Conservation (phyloP, 306 rosid species). For the Gastrolobium bilobum region DNA sequence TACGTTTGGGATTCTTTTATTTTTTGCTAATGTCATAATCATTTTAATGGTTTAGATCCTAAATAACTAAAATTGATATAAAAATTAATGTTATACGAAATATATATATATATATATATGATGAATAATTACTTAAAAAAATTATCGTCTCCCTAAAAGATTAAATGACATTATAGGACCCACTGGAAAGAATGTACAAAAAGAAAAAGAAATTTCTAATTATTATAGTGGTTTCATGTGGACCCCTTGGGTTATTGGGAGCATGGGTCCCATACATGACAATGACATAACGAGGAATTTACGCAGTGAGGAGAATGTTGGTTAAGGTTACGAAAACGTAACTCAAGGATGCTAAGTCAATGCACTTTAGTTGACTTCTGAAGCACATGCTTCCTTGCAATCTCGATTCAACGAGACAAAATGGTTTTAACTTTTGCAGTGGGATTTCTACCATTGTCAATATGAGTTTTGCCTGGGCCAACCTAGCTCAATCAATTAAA, state of each 20-base stretch:
- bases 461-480: not conserved
- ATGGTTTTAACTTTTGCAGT: not conserved
- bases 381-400: constrained; percentile 13
- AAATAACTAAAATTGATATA: too few species aligned
- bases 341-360: constrained; percentile 35
- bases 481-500: not conserved
- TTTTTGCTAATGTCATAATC: not conserved
- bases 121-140: too few species aligned
- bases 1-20: not conserved
- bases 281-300: constrained; percentile 51
- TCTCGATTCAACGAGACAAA: not conserved
- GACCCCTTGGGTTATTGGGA: constrained; percentile 19
- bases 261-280: constrained; percentile 36
- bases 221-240: not conserved
- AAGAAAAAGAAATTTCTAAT: not conserved
- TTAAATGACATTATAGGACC: not conserved
- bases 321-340: constrained; percentile 40
- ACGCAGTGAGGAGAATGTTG: constrained; percentile 54
- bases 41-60: too few species aligned
- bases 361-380: constrained; percentile 40
- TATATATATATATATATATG: not conserved
- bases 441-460: not conserved
- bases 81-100: not conserved
- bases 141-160: too few species aligned
- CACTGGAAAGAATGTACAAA: not conserved